Evolutionary conservation across 2,329 filamentous ascomycete species (phyloP).

Genomic region (Talaromyces rugulosus): DNA sequence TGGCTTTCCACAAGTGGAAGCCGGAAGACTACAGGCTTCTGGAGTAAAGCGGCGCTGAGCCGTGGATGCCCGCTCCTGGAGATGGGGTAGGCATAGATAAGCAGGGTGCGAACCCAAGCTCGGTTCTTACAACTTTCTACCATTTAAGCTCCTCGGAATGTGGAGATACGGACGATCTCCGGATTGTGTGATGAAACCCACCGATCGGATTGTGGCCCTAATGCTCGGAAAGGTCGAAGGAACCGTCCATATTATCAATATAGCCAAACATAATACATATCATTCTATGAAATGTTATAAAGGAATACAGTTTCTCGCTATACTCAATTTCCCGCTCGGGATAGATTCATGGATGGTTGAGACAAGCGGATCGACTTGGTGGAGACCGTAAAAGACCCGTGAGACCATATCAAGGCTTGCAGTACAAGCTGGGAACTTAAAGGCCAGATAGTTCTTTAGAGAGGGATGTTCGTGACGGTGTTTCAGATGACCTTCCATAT

Average conservation of each 20-base stretch:
- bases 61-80: constrained; percentile 64
- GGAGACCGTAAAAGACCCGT: constrained; percentile 21
- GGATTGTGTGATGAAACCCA: constrained; percentile 4
- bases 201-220: not conserved
- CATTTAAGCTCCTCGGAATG: constrained; percentile 46
- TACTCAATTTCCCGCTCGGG: constrained; percentile 14
- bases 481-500: not conserved
- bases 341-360: constrained; percentile 10
- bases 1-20: constrained; percentile 13
- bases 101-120: constrained; percentile 24
- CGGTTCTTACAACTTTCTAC: constrained; percentile 55
- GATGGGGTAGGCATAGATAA: constrained; percentile 52
- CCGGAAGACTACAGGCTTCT: constrained; percentile 11
- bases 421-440: not conserved
- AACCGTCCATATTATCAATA: constrained; percentile 12
- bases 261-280: constrained; percentile 4
- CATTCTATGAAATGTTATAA: constrained; percentile 13
- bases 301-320: constrained; percentile 11
- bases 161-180: constrained; percentile 51
- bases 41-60: constrained; percentile 21
- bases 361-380: constrained; percentile 11
- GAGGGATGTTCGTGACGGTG: not conserved
- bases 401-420: constrained; percentile 6
- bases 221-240: constrained; percentile 13
- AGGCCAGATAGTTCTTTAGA: no score